These are phyloP conservation scores for Cyclotella choctawhatcheeana DNA, from an alignment of 108 stramenopile species.

Conservation along the genomic window DNA sequence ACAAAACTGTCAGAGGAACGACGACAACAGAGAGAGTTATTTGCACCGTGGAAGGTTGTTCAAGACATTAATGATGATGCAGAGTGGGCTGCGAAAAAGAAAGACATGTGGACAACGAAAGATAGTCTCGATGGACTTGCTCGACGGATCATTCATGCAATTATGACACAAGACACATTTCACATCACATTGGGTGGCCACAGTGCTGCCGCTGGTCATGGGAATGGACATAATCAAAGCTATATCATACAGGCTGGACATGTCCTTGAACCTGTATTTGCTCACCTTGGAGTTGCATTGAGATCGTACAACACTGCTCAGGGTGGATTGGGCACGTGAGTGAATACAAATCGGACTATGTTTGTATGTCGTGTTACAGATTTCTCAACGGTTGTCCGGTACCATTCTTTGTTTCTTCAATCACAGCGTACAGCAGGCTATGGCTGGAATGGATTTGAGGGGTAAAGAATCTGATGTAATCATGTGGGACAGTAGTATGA, in stretches of 20 bases:
- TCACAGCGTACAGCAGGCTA: conserved; percentile 28
- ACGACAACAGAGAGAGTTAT: conserved; percentile 15
- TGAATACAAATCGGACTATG: too few species aligned
- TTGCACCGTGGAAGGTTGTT: conserved; percentile 28
- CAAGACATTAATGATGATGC: conserved; percentile 21
- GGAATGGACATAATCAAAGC: conserved; percentile 70
- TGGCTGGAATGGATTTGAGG: conserved; percentile 46
- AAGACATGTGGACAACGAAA: conserved; percentile 4
- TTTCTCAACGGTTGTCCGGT: too few species aligned
- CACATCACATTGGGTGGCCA: conserved; percentile 66
- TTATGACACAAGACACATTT: conserved; percentile 59
- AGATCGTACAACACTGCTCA: conserved; percentile 58
- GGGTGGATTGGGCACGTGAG: conserved; percentile 47
- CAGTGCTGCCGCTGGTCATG: conserved; percentile 84
- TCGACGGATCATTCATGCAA: conserved; percentile 54
- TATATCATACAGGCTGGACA: conserved; percentile 62
- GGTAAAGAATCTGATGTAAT: conserved; percentile 51
- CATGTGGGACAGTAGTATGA: conserved; percentile 53
- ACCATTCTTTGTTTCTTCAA: not conserved
- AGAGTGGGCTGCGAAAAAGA: conserved; percentile 7
- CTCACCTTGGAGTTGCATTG: conserved; percentile 49
- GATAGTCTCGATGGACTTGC: conserved; percentile 48
- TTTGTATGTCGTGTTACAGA: not conserved
- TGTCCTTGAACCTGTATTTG: conserved; percentile 63
- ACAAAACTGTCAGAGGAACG: conserved; percentile 20